phyloP scores from a whole-genome alignment of 164 flowering plant species.

The Vitis cinerea region DNA sequence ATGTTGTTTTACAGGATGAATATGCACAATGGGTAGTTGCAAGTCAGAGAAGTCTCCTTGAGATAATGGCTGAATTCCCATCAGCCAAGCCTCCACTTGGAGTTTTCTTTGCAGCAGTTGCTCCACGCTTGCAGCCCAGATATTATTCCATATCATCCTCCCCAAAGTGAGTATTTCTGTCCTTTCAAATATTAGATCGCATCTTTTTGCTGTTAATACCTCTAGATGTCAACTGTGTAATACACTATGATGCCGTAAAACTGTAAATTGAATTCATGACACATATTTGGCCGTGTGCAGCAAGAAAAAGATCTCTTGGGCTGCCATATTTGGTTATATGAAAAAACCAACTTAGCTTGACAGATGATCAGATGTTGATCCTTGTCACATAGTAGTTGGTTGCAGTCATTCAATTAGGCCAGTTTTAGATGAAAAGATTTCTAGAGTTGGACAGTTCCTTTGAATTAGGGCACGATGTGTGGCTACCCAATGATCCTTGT shows the following conservation, averaged over 20 bases:
- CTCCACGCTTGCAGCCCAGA: slow-evolving; percentile 98
- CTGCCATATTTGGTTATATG: too few species aligned
- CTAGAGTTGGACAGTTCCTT: too few species aligned
- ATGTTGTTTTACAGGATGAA: slow-evolving; percentile 65
- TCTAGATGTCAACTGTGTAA: too few species aligned
- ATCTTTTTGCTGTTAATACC: background rate
- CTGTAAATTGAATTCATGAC: background rate
- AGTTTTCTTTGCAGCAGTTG: slow-evolving; percentile 93
- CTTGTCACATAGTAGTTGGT: background rate
- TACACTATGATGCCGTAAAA: too few species aligned
- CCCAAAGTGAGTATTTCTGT: slow-evolving; percentile 51
- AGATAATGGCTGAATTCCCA: slow-evolving; percentile 93
- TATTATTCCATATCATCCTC: slow-evolving; percentile 98
- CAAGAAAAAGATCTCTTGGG: background rate
- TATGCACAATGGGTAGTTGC: slow-evolving; percentile 90
- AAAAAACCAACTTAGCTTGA: background rate
- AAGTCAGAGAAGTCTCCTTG: slow-evolving; percentile 90
- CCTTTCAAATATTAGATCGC: background rate
- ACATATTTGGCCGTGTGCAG: background rate
- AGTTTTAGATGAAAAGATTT: too few species aligned
- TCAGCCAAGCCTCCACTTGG: slow-evolving; percentile 96
- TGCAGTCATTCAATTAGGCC: too few species aligned
- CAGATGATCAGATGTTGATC: background rate
- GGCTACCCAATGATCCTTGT: too few species aligned
- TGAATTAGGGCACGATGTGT: too few species aligned